A percentile compares a stretch with the other conserved stretches of the same genome.
phyloP scores from a whole-genome alignment of 257 asterid genomes.

The Lavandula angustifolia region DNA sequence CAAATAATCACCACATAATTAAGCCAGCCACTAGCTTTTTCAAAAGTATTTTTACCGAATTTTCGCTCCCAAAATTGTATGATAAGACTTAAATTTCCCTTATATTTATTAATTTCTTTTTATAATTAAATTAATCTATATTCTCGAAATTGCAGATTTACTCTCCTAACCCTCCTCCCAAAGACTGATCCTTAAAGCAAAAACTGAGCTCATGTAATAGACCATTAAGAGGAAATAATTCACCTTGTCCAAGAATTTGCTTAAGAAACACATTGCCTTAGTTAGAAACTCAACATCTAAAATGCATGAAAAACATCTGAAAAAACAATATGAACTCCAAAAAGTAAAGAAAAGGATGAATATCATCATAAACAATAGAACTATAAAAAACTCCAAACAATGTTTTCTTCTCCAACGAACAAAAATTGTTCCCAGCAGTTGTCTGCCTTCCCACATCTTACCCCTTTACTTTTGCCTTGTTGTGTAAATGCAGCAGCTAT shows the following conservation, averaged over 20 bases:
- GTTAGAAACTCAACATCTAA: constrained; percentile 16
- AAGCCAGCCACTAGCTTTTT: too few relatives aligned
- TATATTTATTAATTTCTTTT: too few relatives aligned
- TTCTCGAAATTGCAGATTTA: too few relatives aligned
- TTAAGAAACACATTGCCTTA: too few relatives aligned
- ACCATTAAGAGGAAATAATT: background rate
- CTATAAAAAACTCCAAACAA: constrained; percentile 37
- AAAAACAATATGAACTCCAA: constrained; percentile 32
- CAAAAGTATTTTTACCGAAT: too few relatives aligned
- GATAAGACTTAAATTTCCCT: too few relatives aligned
- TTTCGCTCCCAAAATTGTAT: too few relatives aligned
- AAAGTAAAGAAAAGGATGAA: constrained; percentile 20
- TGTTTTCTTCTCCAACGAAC: constrained; percentile 58
- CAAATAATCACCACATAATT: too few relatives aligned
- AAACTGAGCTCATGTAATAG: background rate
- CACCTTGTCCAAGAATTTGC: background rate
- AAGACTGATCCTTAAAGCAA: too few relatives aligned
- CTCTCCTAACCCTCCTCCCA: too few relatives aligned
- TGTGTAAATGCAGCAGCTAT: constrained; percentile 27
- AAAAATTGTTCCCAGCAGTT: constrained; percentile 55
- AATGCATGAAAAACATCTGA: constrained; percentile 23
- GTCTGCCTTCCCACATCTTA: constrained; percentile 60
- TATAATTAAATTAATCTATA: too few relatives aligned
- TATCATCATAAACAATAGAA: constrained; percentile 25
- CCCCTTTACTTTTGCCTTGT: constrained; percentile 17